Conservation (phyloP, 306 rosid species). For the Rosa multiflora region DNA sequence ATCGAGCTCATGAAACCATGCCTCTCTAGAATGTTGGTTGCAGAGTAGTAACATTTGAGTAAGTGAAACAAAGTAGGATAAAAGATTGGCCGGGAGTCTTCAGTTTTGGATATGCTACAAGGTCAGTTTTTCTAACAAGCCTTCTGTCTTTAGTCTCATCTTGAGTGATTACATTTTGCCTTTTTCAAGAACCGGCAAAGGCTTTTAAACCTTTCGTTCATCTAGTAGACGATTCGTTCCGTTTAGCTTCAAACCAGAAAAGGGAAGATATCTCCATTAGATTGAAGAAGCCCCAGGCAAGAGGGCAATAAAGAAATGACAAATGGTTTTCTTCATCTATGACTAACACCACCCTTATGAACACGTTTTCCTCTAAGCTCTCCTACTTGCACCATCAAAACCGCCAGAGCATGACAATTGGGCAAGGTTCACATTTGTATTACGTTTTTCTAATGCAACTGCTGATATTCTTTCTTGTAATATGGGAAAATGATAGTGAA, state of each 20-base stretch:
- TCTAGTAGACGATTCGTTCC: neutral
- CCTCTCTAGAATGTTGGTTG: neutral
- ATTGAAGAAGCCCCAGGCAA: conserved; percentile 4
- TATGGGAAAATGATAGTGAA: neutral
- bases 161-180: neutral
- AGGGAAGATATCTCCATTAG: neutral
- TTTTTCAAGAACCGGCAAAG: neutral
- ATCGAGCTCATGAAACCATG: neutral
- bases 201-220: neutral
- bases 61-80: neutral
- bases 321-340: neutral
- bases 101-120: neutral
- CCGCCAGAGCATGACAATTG: conserved; percentile 1
- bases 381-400: conserved; percentile 15
- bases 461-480: neutral
- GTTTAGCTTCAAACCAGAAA: neutral
- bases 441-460: conserved; percentile 7
- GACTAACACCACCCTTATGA: neutral
- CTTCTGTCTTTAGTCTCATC: neutral
- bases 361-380: neutral
- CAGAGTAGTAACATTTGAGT: neutral
- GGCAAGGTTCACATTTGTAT: neutral
- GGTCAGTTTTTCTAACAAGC: neutral
- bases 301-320: neutral
- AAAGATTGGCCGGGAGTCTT: neutral